These are phyloP conservation scores for Phyllosticta citriasiana DNA, from an alignment of 2,329 filamentous ascomycete species.

Conservation along the genomic window DNA sequence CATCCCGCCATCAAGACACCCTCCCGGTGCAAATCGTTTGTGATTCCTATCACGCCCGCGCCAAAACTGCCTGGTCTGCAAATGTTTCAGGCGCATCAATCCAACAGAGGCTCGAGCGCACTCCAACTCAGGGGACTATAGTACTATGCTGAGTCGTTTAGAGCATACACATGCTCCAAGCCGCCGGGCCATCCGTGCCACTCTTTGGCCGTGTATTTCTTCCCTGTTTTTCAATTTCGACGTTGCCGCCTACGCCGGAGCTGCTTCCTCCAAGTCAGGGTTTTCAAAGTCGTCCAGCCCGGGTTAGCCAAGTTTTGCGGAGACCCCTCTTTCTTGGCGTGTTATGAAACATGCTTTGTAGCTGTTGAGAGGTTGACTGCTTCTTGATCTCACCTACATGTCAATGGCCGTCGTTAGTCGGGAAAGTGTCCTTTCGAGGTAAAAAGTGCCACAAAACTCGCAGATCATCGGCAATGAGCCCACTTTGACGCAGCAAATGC, in stretches of 20 bases:
- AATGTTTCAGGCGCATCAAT: neutral
- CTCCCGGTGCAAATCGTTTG: neutral
- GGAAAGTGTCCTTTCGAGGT: neutral
- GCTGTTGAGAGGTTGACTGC: neutral
- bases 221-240: neutral
- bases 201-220: neutral
- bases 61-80: neutral
- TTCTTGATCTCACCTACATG: neutral
- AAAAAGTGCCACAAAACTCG: neutral
- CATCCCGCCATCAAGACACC: neutral
- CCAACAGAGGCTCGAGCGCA: neutral
- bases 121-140: neutral
- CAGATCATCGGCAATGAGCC: neutral
- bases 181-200: neutral
- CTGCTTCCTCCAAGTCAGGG: neutral
- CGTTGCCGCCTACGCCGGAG: too few species aligned
- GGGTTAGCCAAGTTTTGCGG: neutral
- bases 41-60: neutral
- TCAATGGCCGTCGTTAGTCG: neutral
- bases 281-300: neutral
- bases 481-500: neutral
- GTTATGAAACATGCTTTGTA: neutral
- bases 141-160: neutral
- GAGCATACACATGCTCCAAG: neutral
- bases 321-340: neutral